phyloP scores from a whole-genome alignment of 768 basidiomycete species.

The Termitomyces eurrhizus region DNA sequence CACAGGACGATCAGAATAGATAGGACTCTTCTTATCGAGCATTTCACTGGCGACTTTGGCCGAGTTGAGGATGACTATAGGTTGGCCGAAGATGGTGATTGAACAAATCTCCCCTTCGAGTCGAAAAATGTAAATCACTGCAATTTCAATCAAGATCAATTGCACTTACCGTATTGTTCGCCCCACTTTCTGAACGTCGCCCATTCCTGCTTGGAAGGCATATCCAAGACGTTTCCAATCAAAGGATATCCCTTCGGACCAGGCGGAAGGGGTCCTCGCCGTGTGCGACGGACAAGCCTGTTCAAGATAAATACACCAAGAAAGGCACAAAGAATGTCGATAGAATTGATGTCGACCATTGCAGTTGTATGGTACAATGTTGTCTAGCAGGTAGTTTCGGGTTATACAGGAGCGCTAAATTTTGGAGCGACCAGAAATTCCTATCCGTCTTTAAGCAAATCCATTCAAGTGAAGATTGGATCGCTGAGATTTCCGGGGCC shows the following conservation, averaged over 20 bases:
- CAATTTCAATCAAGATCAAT: background rate
- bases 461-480: slow-evolving; percentile 30
- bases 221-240: slow-evolving; percentile 50
- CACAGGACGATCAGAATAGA: slow-evolving; percentile 65
- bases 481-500: slow-evolving; percentile 31
- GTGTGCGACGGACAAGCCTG: slow-evolving; percentile 23
- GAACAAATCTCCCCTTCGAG: slow-evolving; percentile 55
- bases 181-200: slow-evolving; percentile 49
- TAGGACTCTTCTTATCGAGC: slow-evolving; percentile 62
- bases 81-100: slow-evolving; percentile 55
- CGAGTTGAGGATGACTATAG: slow-evolving; percentile 54
- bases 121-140: background rate
- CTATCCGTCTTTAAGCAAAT: slow-evolving; percentile 30
- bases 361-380: slow-evolving; percentile 23
- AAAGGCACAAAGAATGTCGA: slow-evolving; percentile 31
- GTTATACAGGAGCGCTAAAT: slow-evolving; percentile 21
- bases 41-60: slow-evolving; percentile 48
- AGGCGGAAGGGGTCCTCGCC: slow-evolving; percentile 34
- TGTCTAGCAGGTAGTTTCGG: slow-evolving; percentile 12
- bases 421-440: slow-evolving; percentile 15
- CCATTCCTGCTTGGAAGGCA: slow-evolving; percentile 50
- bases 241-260: slow-evolving; percentile 53
- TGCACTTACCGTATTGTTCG: slow-evolving; percentile 42
- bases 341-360: slow-evolving; percentile 18
- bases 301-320: slow-evolving; percentile 31